These are phyloP conservation scores for Circinella umbellata DNA, from an alignment of 371 early-diverging fungal genomes.

Conservation along the genomic window DNA sequence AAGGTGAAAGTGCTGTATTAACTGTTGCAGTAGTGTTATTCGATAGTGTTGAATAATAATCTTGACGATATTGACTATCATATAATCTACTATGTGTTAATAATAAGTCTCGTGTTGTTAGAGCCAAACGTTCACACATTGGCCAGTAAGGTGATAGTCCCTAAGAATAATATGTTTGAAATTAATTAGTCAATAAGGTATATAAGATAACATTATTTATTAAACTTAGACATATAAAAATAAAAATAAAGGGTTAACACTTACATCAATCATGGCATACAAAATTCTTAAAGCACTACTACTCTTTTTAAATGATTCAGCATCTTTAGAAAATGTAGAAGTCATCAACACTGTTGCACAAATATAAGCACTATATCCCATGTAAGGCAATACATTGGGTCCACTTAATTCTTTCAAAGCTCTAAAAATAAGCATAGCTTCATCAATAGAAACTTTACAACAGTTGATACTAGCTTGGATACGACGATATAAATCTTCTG, in stretches of 20 bases:
- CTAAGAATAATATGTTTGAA: neutral
- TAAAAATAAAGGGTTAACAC: neutral
- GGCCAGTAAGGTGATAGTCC: constrained; percentile 40
- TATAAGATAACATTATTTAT: neutral
- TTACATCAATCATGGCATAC: constrained; percentile 28
- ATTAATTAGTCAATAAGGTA: no score
- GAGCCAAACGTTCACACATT: constrained; percentile 43
- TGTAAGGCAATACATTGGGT: constrained; percentile 40
- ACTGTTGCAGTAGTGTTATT: neutral
- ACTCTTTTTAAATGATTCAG: constrained; percentile 33
- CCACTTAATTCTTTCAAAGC: constrained; percentile 38
- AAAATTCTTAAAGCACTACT: constrained; percentile 29
- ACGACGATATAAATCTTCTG: constrained; percentile 20
- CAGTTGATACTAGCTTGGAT: constrained; percentile 33
- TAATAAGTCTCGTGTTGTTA: constrained; percentile 41
- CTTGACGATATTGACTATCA: constrained; percentile 19
- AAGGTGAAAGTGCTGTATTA: neutral
- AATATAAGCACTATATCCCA: constrained; percentile 51
- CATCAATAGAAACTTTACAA: constrained; percentile 38
- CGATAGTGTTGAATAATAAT: constrained; percentile 2
- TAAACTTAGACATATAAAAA: no score
- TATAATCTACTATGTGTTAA: constrained; percentile 43
- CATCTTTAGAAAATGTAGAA: constrained; percentile 40
- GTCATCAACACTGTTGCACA: constrained; percentile 54
- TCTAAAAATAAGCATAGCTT: constrained; percentile 38